phyloP scores from a whole-genome alignment of 306 rosid species.

The Clitoria ternatea region DNA sequence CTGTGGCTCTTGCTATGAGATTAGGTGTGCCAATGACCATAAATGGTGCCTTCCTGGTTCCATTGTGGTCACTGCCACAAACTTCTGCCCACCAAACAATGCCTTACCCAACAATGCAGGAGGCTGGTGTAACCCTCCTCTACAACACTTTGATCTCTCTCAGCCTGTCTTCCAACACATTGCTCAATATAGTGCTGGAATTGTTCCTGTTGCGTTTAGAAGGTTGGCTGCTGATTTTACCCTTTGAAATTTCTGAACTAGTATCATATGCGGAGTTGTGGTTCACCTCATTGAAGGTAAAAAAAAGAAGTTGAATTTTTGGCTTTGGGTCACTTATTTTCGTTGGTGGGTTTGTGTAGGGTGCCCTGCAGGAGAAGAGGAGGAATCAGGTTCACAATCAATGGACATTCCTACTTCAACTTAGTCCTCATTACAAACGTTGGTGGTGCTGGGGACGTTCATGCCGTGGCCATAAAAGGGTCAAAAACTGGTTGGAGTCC shows the following conservation, averaged over 20 bases:
- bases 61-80: conserved; percentile 91
- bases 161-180: conserved; percentile 93
- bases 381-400: conserved; percentile 86
- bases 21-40: conserved; percentile 61
- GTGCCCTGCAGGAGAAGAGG: conserved; percentile 79
- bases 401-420: conserved; percentile 95
- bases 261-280: too few relatives aligned
- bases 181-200: conserved; percentile 88
- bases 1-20: conserved; percentile 92
- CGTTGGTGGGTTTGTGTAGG: conserved; percentile 39
- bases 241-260: not conserved
- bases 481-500: conserved; percentile 74
- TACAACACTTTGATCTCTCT: conserved; percentile 88
- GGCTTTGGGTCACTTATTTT: not conserved
- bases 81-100: conserved; percentile 95
- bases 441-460: conserved; percentile 97
- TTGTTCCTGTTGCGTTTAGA: conserved; percentile 77
- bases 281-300: too few relatives aligned
- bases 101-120: conserved; percentile 86
- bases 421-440: conserved; percentile 87
- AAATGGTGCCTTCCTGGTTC: conserved; percentile 92
- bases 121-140: conserved; percentile 99
- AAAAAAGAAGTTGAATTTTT: too few relatives aligned
- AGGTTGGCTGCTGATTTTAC: conserved; percentile 41
- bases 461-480: conserved; percentile 67